Evolutionary conservation across 305 asterid species (phyloP), one percentile per base, ranked within the genome.

Genomic region (Fraxinus platypoda): DNA sequence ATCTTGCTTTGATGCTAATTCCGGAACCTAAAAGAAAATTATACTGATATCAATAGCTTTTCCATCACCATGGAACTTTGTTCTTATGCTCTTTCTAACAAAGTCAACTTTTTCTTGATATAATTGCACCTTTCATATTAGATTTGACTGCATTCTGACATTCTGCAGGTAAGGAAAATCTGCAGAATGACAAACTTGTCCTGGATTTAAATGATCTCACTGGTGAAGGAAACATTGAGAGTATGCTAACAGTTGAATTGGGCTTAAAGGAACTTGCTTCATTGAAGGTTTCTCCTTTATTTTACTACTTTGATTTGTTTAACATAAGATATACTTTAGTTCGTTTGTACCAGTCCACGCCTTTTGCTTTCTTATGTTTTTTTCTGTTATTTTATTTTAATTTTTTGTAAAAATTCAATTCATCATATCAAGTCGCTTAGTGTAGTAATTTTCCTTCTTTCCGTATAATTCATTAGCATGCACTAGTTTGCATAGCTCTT

Each of bases 141-240:
- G 74, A 66, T 23, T 23, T 64, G 73, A 64, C 26, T 64, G n/a
- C 35, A 31, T 75, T 64, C 74, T 74, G 82, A 80, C 81, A 72
- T 85, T 80, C 73, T 84, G 87, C 93, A 95, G 99, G 93, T 78
- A 76, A 85, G 82, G 87, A 86, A 71, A 88, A 90, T 84, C 86
- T 88, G 33, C 96, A 87, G 66, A 87, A 88, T 86, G 88, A 88
- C 79, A 93, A 88, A 86, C 87, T 89, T 80, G 90, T 91, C 74
- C 94, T 89, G 88, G 98, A 94, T 86, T 84, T 95, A 28, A 92
- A 89, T 85, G 99, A 95, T 90, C 94, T 92, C 81, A 90, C 93
- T 70, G 97, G 95, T 85, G 99, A 95, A 87, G 98, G 99, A 82
- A 94, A 94, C 86, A 95, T 94, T 83, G 99, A 95, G 90, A 95